Conservation (phyloP, 139 green algal genomes). For the Diplosphaera chodatii region DNA sequence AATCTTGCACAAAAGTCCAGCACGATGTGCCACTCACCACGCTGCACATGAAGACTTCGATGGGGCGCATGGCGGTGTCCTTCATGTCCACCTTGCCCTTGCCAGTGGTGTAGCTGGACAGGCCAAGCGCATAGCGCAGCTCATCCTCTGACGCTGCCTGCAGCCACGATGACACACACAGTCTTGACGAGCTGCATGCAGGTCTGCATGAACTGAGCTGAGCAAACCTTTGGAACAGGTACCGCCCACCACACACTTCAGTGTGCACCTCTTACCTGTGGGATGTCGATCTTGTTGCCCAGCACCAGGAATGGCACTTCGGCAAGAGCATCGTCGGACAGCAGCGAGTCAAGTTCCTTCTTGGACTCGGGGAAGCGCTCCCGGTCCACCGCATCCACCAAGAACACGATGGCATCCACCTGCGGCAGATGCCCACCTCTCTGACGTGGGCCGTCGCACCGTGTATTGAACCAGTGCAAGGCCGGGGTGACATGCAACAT, state of each 20-base stretch:
- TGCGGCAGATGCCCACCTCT: no score
- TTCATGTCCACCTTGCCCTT: slow-evolving; percentile 93
- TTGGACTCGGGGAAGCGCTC: slow-evolving; percentile 89
- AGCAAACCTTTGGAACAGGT: no score
- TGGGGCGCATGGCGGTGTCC: slow-evolving; percentile 78
- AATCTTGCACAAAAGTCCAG: not conserved
- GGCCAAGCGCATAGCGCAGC: slow-evolving; percentile 82
- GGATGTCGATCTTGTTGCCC: slow-evolving; percentile 99
- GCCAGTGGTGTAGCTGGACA: slow-evolving; percentile 92
- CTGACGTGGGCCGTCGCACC: no score
- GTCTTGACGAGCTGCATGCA: no score
- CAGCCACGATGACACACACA: not conserved
- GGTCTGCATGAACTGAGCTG: no score
- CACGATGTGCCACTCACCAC: slow-evolving; percentile 53
- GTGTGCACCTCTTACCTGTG: slow-evolving; percentile 38
- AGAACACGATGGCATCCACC: slow-evolving; percentile 98
- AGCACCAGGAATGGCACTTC: slow-evolving; percentile 95
- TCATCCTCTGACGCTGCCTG: slow-evolving; percentile 72
- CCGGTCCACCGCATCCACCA: slow-evolving; percentile 93
- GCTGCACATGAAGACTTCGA: slow-evolving; percentile 97
- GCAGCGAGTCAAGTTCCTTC: slow-evolving; percentile 89
- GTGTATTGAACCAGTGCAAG: no score
- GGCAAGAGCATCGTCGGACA: slow-evolving; percentile 86
- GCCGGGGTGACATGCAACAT: no score
- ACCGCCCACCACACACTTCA: not conserved